Percentiles rank a stretch among this genome's conserved stretches.
phyloP scores from a whole-genome alignment of 148 eudicot species.

The Arctostaphylos glauca region DNA sequence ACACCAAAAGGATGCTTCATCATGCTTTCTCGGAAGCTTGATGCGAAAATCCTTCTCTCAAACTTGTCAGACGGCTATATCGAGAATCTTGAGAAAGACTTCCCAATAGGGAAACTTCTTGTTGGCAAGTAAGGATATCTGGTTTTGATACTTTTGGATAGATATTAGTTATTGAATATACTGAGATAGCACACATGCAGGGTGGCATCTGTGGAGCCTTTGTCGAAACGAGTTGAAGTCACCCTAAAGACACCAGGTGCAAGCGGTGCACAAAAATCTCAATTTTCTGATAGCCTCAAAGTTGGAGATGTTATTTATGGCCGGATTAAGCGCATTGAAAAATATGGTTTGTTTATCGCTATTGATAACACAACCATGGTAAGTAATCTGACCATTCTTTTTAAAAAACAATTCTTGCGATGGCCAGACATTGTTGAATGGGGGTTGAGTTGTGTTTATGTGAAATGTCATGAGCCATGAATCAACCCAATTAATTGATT shows the following conservation, averaged over 20 bases:
- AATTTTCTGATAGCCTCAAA: slow-evolving; percentile 34
- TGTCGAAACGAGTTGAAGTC: slow-evolving; percentile 87
- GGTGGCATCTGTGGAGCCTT: slow-evolving; percentile 77
- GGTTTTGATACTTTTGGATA: not conserved
- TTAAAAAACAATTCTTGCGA: not conserved
- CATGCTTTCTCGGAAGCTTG: slow-evolving; percentile 73
- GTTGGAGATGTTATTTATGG: slow-evolving; percentile 74
- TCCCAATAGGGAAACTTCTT: slow-evolving; percentile 80
- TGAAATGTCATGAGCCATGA: not conserved
- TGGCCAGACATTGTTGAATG: not conserved
- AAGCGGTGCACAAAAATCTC: slow-evolving; percentile 35
- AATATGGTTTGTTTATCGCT: slow-evolving; percentile 75
- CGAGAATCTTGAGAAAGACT: slow-evolving; percentile 68
- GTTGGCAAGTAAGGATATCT: slow-evolving; percentile 60
- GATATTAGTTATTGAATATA: not conserved
- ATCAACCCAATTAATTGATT: slow-evolving; percentile 3
- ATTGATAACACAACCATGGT: slow-evolving; percentile 67
- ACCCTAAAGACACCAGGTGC: slow-evolving; percentile 56
- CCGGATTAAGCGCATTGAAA: slow-evolving; percentile 69
- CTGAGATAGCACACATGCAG: slow-evolving; percentile 31
- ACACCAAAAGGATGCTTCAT: slow-evolving; percentile 82
- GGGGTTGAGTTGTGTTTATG: not conserved
- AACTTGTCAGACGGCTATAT: slow-evolving; percentile 83
- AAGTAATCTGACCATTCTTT: slow-evolving; percentile 17
- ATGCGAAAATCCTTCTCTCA: slow-evolving; percentile 67